Evolutionary conservation across 352 stramenopile species (phyloP), one percentile per base, ranked within the genome.

Genomic region (Phytopythium ostracodes): DNA sequence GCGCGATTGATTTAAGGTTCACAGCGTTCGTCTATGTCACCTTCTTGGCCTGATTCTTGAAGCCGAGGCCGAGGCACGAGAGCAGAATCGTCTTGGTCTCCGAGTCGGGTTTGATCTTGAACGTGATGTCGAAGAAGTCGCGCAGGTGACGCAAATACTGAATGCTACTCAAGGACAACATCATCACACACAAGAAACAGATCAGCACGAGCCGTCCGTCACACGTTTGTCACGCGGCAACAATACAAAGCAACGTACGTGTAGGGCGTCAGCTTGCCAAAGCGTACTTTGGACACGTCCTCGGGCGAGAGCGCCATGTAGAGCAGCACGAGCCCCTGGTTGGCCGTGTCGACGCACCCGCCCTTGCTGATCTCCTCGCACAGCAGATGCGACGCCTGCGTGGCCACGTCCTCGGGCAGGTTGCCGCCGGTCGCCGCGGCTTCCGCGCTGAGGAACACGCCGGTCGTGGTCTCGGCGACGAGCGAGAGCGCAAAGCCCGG

Each of bases 251-350:
- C 18, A 12, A 77, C 74, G 62, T 86, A 89, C 79, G 75, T 88
- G 76, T 94, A 89, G 0, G 84, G 84, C 20, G 87, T 94, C 60
- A 96, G 76, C 68, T 94, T 96, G 64, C 88, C 88, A 18, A 97
- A 88, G 36, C 91, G 87, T 47, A 97, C 88, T 72, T 96, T 97
- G 61, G 89, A 98, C 25, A 99, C 98, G 74, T 99, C 97, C 69
- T 99, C 96, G 0, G 97, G 97, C 24, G 94, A 97, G 15, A 99
- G 81, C 59, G 96, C 93, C 97, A 99, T 99, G 63, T 98, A 92
- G 11, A 99, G 72, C 58, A 99, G 77, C 35, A 96, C 92, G 38
- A 99, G 78, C 7, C 91, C 89, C 77, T 99, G 97, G 69, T 97
- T 96, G 46, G 83, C 88, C 20, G 96, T 98, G 79, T 99, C 96